phyloP scores from a whole-genome alignment of 306 rosid species.

The Rubus idaeus region DNA sequence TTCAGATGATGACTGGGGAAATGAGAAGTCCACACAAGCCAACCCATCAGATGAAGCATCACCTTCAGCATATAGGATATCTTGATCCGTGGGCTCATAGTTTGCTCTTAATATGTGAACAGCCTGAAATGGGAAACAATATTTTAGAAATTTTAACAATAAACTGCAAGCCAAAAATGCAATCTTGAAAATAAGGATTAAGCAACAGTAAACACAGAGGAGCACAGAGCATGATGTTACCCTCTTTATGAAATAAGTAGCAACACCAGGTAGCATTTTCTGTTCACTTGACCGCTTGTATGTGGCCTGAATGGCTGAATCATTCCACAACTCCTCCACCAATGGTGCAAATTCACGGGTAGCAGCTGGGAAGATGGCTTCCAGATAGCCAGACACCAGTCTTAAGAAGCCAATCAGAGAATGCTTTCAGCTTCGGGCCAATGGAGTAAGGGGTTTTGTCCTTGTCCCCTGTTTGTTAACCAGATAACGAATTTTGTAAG shows the following conservation, averaged over 20 bases:
- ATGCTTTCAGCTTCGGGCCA: slow-evolving; percentile 86
- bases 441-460: slow-evolving; percentile 62
- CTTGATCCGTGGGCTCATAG: slow-evolving; percentile 89
- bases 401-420: slow-evolving; percentile 98
- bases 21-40: slow-evolving; percentile 87
- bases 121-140: slow-evolving; percentile 49
- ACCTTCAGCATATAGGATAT: slow-evolving; percentile 93
- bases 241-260: slow-evolving; percentile 88
- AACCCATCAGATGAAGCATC: slow-evolving; percentile 95
- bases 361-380: slow-evolving; percentile 95
- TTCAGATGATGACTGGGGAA: slow-evolving; percentile 66
- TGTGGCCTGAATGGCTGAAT: slow-evolving; percentile 79
- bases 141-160: slow-evolving; percentile 35
- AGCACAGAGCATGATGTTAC: slow-evolving; percentile 43
- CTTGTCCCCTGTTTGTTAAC: slow-evolving; percentile 53
- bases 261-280: slow-evolving; percentile 85
- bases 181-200: no score
- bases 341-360: slow-evolving; percentile 92
- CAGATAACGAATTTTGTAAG: slow-evolving; percentile 11
- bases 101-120: slow-evolving; percentile 77
- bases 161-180: no score
- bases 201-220: slow-evolving; percentile 19
- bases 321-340: slow-evolving; percentile 88
- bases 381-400: slow-evolving; percentile 89
- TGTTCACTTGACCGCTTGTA: slow-evolving; percentile 82